These are phyloP conservation scores for Candida mesenterica DNA, from an alignment of 1,139 yeast genomes.

Conservation along the genomic window DNA sequence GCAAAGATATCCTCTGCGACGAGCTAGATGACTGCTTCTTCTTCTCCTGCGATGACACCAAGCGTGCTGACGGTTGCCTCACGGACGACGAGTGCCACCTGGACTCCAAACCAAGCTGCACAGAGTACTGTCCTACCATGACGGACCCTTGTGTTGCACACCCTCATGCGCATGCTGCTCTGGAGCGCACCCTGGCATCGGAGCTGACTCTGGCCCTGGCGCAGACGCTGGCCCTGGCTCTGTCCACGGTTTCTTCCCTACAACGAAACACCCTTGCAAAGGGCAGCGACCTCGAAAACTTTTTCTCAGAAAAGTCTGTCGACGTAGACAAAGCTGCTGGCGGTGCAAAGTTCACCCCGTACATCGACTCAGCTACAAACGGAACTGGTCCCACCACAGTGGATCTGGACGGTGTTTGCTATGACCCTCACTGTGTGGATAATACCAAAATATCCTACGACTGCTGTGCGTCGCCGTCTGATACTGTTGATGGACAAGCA, in stretches of 20 bases:
- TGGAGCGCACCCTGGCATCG: not conserved
- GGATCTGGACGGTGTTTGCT: constrained; percentile 15
- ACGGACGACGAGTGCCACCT: constrained; percentile 1
- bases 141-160: constrained; percentile 10
- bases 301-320: too few species aligned
- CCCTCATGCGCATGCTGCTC: constrained; percentile 6
- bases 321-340: too few species aligned
- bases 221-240: not conserved
- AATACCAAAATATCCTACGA: constrained; percentile 10
- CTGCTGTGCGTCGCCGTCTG: constrained; percentile 7
- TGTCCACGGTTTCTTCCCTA: not conserved
- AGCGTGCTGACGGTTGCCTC: constrained; percentile 7
- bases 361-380: not conserved
- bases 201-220: not conserved
- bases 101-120: constrained; percentile 5
- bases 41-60: constrained; percentile 30
- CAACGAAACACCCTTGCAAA: too few species aligned
- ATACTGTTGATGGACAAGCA: not conserved
- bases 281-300: too few species aligned
- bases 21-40: constrained; percentile 48
- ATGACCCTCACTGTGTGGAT: constrained; percentile 18
- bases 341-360: too few species aligned
- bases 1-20: constrained; percentile 45
- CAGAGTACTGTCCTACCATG: constrained; percentile 19
- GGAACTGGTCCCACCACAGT: not conserved